A percentile compares a stretch with the other conserved stretches of the same genome.
phyloP scores from a whole-genome alignment of 1,284 basidiomycete genomes.

The Puccinia coronata region DNA sequence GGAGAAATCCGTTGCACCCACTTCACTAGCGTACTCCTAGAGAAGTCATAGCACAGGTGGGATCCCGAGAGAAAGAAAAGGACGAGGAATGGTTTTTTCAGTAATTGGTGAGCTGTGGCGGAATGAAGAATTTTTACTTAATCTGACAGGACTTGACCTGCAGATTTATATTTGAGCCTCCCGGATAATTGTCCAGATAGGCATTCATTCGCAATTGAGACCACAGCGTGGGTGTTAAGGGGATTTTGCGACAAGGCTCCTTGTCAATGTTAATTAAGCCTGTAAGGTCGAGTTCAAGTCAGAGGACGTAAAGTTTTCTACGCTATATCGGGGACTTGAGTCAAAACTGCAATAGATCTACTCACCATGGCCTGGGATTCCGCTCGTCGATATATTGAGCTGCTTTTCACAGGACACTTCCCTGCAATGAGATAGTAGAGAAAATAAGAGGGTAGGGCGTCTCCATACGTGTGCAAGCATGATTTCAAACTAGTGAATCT shows the following conservation, averaged over 20 bases:
- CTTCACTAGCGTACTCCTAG: conserved; percentile 42
- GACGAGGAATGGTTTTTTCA: background rate
- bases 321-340: background rate
- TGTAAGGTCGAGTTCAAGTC: background rate
- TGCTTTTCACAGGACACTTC: background rate
- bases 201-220: conserved; percentile 36
- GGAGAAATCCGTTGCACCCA: conserved; percentile 43
- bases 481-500: background rate
- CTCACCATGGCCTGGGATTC: background rate
- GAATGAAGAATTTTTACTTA: background rate
- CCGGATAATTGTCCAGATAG: conserved; percentile 46
- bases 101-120: background rate
- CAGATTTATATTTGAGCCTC: conserved; percentile 29
- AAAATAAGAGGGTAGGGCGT: background rate
- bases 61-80: background rate
- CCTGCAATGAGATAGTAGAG: background rate
- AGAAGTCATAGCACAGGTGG: background rate
- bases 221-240: conserved; percentile 39
- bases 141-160: conserved; percentile 41
- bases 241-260: conserved; percentile 30
- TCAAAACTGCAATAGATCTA: background rate
- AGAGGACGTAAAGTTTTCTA: background rate
- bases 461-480: background rate
- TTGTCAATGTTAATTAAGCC: conserved; percentile 12
- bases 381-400: background rate